phyloP scores from a whole-genome alignment of 441 rosid genomes.

The Kokia cookei region DNA sequence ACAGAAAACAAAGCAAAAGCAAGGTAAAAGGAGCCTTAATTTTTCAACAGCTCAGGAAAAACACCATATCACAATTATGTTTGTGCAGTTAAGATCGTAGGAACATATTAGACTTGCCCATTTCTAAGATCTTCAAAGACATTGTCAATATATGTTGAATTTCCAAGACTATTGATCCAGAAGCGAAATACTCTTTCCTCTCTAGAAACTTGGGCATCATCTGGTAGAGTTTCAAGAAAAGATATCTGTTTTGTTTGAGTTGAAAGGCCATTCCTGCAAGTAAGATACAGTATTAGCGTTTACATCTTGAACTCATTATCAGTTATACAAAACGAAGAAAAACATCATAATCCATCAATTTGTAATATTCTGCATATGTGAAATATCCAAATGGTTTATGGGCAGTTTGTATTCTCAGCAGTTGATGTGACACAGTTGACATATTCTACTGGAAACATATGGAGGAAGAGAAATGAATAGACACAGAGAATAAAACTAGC shows the following conservation, averaged over 20 bases:
- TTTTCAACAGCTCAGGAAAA: neutral
- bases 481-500: no score
- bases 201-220: constrained; percentile 64
- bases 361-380: neutral
- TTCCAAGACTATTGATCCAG: constrained; percentile 79
- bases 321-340: neutral
- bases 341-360: neutral
- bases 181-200: constrained; percentile 79
- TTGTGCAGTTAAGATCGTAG: no score
- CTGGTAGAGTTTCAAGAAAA: constrained; percentile 55
- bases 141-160: constrained; percentile 44
- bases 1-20: no score
- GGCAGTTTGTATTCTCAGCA: neutral
- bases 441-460: neutral
- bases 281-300: constrained; percentile 7
- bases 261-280: constrained; percentile 63
- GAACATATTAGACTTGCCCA: constrained; percentile 37
- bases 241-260: constrained; percentile 58
- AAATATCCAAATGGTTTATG: neutral
- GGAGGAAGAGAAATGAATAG: neutral
- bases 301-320: neutral
- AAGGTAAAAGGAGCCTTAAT: neutral
- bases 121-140: constrained; percentile 76
- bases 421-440: neutral
- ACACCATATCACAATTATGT: neutral